Conservation (phyloP, 192 early-diverging fungal species). For the Oehlia diaphana region DNA sequence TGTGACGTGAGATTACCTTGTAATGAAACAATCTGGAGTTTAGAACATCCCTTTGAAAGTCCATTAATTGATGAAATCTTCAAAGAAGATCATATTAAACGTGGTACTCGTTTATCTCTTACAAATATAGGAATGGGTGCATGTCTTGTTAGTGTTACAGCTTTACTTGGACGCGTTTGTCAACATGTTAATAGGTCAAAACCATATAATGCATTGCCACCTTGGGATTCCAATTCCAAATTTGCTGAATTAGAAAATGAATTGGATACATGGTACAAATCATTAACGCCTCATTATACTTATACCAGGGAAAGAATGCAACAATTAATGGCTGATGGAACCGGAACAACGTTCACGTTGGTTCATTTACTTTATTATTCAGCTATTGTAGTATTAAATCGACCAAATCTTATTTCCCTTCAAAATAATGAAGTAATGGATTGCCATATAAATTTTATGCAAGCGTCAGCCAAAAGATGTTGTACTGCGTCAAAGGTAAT, state of each 20-base stretch:
- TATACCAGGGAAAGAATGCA: slow-evolving; percentile 44
- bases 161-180: slow-evolving; percentile 47
- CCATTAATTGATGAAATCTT: slow-evolving; percentile 26
- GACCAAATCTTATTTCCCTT: slow-evolving; percentile 42
- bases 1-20: slow-evolving; percentile 52
- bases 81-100: slow-evolving; percentile 16
- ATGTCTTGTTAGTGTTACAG: slow-evolving; percentile 40
- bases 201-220: slow-evolving; percentile 34
- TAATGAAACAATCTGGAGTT: slow-evolving; percentile 47
- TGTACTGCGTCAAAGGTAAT: slow-evolving; percentile 42
- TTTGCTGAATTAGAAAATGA: slow-evolving; percentile 42
- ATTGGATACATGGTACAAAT: slow-evolving; percentile 40
- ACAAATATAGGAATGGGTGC: slow-evolving; percentile 34
- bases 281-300: slow-evolving; percentile 34
- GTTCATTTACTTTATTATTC: slow-evolving; percentile 51
- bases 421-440: slow-evolving; percentile 30
- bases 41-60: slow-evolving; percentile 33
- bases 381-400: slow-evolving; percentile 47
- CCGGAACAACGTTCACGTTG: slow-evolving; percentile 38
- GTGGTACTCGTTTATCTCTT: not conserved
- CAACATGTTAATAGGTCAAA: slow-evolving; percentile 47
- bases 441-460: slow-evolving; percentile 37
- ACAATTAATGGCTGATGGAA: slow-evolving; percentile 29
- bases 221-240: slow-evolving; percentile 47
- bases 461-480: slow-evolving; percentile 42